Conservation (phyloP, 495 filamentous ascomycete genomes). For the Xylaria longipes region DNA sequence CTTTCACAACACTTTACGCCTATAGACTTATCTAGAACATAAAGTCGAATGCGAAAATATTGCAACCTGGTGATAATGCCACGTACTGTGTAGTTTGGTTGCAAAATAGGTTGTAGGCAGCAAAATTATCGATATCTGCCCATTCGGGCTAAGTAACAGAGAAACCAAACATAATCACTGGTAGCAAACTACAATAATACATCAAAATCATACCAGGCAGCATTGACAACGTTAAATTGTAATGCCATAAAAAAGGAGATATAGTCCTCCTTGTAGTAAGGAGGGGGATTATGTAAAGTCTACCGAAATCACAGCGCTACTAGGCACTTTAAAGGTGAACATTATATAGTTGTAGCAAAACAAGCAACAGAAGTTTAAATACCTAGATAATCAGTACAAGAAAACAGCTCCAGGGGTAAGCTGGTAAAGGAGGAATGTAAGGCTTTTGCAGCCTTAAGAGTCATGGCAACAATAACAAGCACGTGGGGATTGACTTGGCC, state of each 20-base stretch:
- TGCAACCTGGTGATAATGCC: not conserved
- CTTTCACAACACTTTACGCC: not conserved
- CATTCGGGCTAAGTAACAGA: not conserved
- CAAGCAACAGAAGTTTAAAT: not conserved
- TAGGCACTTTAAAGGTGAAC: not conserved
- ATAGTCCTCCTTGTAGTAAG: not conserved
- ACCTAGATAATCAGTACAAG: not conserved
- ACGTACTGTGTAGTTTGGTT: not conserved
- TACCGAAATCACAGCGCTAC: not conserved
- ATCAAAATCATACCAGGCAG: not conserved
- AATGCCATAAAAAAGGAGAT: not conserved
- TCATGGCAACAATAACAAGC: not conserved
- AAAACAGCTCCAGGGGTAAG: not conserved
- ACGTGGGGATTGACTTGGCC: not conserved
- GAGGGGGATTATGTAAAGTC: not conserved
- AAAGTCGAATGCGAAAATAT: not conserved
- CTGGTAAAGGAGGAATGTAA: not conserved
- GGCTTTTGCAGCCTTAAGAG: not conserved
- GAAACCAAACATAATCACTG: not conserved
- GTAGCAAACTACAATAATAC: not conserved
- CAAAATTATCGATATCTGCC: not conserved
- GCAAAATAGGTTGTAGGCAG: not conserved
- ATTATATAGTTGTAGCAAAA: not conserved
- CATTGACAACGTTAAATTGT: not conserved
- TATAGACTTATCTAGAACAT: not conserved